These are phyloP conservation scores for Chlorophyllum brunneum DNA, from an alignment of 768 basidiomycete genomes.

Conservation along the genomic window DNA sequence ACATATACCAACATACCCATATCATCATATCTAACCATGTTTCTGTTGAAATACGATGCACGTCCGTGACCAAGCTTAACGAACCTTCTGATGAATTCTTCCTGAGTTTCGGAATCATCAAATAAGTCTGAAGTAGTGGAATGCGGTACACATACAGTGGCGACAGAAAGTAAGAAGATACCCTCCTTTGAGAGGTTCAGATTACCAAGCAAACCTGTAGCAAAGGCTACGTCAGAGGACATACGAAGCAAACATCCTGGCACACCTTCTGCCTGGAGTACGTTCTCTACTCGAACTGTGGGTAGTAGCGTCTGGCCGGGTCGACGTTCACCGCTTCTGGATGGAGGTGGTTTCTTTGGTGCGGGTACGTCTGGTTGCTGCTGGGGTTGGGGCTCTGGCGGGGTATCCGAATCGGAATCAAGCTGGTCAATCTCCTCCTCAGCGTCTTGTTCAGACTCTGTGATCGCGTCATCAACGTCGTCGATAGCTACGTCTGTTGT, in stretches of 20 bases:
- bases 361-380: slow-evolving; percentile 20
- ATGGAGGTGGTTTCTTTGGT: slow-evolving; percentile 22
- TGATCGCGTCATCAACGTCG: slow-evolving; percentile 17
- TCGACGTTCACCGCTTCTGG: slow-evolving; percentile 36
- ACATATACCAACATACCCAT: slow-evolving; percentile 51
- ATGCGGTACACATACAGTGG: slow-evolving; percentile 51
- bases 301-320: slow-evolving; percentile 71
- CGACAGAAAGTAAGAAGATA: slow-evolving; percentile 67
- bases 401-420: slow-evolving; percentile 49
- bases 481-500: slow-evolving; percentile 8
- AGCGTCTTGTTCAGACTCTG: slow-evolving; percentile 49
- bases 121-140: neutral
- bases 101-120: slow-evolving; percentile 39
- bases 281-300: slow-evolving; percentile 63
- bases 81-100: slow-evolving; percentile 81
- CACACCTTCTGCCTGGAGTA: slow-evolving; percentile 75
- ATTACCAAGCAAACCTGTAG: slow-evolving; percentile 28
- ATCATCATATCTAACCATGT: slow-evolving; percentile 63
- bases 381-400: slow-evolving; percentile 27
- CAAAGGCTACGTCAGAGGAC: slow-evolving; percentile 28
- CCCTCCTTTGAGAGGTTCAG: slow-evolving; percentile 75
- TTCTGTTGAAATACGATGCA: slow-evolving; percentile 53
- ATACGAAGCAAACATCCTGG: slow-evolving; percentile 7
- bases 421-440: slow-evolving; percentile 68
- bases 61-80: slow-evolving; percentile 65